Evolutionary conservation across 768 basidiomycete genomes (phyloP), one percentile per base, ranked within the genome.

Genomic region (Gautieria morchelliformis): DNA sequence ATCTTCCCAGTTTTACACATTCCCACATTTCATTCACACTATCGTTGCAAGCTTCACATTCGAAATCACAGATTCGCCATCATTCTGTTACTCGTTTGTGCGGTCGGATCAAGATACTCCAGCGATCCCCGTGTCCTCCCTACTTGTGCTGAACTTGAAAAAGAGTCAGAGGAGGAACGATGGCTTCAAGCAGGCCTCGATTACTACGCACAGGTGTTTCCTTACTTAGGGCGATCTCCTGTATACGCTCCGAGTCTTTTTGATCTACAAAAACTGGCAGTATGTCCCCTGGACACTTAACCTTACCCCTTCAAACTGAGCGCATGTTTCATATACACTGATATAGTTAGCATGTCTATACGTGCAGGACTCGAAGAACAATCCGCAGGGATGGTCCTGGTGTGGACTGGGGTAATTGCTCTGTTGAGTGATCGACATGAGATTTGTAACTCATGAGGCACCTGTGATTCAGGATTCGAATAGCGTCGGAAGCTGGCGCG

Each of bases 401-500:
- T 67, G 79, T 33, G 84, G 86, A 0, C 69, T 37, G 9, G 35
- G 35, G 35, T 37, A 14, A 37, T 9, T 14, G 4, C 35, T 5
- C 8, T 10, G 2, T 37, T 37, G 10, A 37, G 35, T 37, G 35
- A 37, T 37, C 4, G 35, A 37, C 14, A 14, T 37, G 35, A 37
- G 35, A 9, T 9, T 37, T 37, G 8, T 4, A 10, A 37, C 35
- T 37, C 35, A 37, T 9, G 1, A 9, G 9, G 14, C 14, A 10
- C 8, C 14, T 37, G 14, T 37, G 2, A 37, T 37, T 85, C 42
- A 84, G 82, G n/a, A 68, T 91, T 33, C 81, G 87, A 3, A 71
- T 84, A 52, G 80, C 82, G 1, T 82, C 88, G 65, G 89, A 93
- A 60, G 79, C 87, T 39, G 75, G 89, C 32, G 84, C 80, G 1